phyloP scores from a whole-genome alignment of 768 basidiomycete species.

The Suillus subalutaceus region DNA sequence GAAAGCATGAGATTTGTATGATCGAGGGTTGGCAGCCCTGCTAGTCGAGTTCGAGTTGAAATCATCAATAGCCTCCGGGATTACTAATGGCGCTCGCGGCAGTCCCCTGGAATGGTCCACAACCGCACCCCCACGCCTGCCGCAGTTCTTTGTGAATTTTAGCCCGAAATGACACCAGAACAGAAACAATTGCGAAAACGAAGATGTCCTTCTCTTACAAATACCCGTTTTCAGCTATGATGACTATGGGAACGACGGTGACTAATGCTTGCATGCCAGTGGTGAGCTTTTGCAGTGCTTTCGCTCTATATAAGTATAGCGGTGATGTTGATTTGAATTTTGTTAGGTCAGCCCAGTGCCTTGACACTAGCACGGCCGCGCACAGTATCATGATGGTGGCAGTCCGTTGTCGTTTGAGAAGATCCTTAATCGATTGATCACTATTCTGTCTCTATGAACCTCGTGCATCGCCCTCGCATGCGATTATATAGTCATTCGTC shows the following conservation, averaged over 20 bases:
- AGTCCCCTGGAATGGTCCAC: no score
- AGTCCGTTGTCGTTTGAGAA: not conserved
- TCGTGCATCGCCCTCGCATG: not conserved
- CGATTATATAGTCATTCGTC: not conserved
- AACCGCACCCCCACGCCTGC: no score
- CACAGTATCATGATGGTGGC: not conserved
- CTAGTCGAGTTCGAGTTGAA: no score
- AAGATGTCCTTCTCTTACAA: slow-evolving; percentile 2
- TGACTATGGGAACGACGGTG: slow-evolving; percentile 3
- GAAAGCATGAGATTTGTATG: no score
- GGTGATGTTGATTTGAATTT: not conserved
- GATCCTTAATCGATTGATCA: not conserved
- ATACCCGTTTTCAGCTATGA: not conserved
- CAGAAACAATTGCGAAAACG: not conserved
- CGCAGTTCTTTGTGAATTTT: not conserved
- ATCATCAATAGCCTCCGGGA: no score
- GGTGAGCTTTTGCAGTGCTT: not conserved
- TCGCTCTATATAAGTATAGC: not conserved
- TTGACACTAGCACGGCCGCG: not conserved
- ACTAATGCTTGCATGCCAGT: not conserved
- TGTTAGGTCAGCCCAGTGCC: not conserved
- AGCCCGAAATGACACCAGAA: not conserved
- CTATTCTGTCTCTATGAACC: not conserved
- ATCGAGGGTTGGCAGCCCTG: no score
- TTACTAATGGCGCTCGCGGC: no score